Percentiles rank a stretch among this genome's conserved stretches.
phyloP scores from a whole-genome alignment of 2,329 filamentous ascomycete species.

The Aspergillus sp. region DNA sequence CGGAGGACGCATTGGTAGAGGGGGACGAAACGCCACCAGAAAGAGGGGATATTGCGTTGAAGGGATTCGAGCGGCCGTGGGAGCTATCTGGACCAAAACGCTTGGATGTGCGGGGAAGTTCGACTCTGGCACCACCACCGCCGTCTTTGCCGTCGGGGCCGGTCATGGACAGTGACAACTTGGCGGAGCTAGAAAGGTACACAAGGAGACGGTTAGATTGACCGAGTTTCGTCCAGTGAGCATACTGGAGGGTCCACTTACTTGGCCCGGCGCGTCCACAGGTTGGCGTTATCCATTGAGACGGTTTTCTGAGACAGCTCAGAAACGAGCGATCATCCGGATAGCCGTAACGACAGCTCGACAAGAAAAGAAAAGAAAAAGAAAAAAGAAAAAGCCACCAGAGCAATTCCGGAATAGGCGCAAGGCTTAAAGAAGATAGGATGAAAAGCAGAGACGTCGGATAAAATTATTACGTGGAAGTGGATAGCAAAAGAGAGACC shows the following conservation, averaged over 20 bases:
- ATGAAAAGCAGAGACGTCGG: no score
- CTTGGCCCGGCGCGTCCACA: slow-evolving; percentile 44
- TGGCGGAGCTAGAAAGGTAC: slow-evolving; percentile 57
- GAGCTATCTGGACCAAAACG: slow-evolving; percentile 67
- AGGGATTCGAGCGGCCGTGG: slow-evolving; percentile 67
- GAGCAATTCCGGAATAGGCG: no score
- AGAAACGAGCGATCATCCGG: slow-evolving; percentile 32
- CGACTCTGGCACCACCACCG: slow-evolving; percentile 42
- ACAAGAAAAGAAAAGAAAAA: slow-evolving; percentile 1
- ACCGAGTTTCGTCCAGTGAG: no score
- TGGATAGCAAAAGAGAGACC: no score
- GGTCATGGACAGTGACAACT: slow-evolving; percentile 79
- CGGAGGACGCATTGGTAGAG: slow-evolving; percentile 68
- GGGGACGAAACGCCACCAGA: slow-evolving; percentile 64
- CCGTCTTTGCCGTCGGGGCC: slow-evolving; percentile 47
- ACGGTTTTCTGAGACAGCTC: slow-evolving; percentile 27
- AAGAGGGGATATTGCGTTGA: slow-evolving; percentile 65
- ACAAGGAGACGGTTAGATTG: slow-evolving; percentile 13
- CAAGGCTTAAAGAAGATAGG: no score
- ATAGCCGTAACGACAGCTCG: slow-evolving; percentile 4
- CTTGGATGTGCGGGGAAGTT: slow-evolving; percentile 59
- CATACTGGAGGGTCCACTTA: slow-evolving; percentile 19
- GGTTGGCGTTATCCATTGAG: slow-evolving; percentile 44
- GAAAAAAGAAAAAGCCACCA: not conserved
- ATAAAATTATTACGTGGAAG: no score